These are phyloP conservation scores for Combretum micranthum DNA, from an alignment of 345 rosid genomes.

Conservation along the genomic window DNA sequence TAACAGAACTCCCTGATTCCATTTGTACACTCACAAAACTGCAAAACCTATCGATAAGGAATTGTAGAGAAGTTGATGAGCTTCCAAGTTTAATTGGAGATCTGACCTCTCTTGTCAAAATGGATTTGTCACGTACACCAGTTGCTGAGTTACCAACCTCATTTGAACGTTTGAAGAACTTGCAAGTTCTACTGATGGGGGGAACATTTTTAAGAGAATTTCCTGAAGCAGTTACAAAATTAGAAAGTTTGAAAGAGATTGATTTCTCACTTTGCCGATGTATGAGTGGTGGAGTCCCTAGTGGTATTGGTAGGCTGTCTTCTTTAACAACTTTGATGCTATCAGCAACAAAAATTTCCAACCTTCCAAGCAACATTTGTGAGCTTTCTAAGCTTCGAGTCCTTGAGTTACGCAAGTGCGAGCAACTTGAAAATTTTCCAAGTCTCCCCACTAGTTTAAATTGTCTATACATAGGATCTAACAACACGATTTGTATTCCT, in stretches of 20 bases:
- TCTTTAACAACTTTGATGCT: too few species aligned
- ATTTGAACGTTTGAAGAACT: not conserved
- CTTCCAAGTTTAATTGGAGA: not conserved
- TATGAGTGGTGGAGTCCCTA: not conserved
- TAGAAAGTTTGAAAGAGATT: conserved; percentile 1
- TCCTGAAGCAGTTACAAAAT: not conserved
- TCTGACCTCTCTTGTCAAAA: not conserved
- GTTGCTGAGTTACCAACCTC: not conserved
- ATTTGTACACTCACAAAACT: not conserved
- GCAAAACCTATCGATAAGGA: not conserved
- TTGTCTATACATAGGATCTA: too few species aligned
- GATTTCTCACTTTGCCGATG: not conserved
- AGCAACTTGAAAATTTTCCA: too few species aligned
- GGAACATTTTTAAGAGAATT: not conserved
- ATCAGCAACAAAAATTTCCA: too few species aligned
- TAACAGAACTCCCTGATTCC: not conserved
- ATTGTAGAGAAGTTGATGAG: not conserved
- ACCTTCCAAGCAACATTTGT: too few species aligned
- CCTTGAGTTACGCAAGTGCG: too few species aligned
- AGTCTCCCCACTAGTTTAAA: too few species aligned
- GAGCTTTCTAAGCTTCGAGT: too few species aligned
- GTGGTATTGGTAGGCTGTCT: not conserved
- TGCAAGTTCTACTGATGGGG: not conserved
- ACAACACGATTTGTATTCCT: too few species aligned
- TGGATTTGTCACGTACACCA: not conserved